A percentile compares a stretch with the other conserved stretches of the same genome.
phyloP scores from a whole-genome alignment of 164 flowering plant genomes.

The Taxillus chinensis region DNA sequence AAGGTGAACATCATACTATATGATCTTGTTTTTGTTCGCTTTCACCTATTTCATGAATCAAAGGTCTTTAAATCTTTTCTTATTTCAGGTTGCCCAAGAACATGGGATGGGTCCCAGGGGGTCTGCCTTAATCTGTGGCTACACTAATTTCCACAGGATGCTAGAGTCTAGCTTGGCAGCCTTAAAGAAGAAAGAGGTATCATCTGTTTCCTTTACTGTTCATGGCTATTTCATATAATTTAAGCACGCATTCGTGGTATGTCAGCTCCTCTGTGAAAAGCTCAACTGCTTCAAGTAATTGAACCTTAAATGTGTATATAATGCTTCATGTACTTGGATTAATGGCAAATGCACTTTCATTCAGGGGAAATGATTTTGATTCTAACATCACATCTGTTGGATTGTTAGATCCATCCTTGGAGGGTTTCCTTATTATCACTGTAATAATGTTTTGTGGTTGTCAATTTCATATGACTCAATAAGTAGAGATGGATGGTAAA shows the following conservation, averaged over 20 bases:
- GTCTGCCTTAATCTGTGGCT: conserved; percentile 91
- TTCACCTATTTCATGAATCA: background rate
- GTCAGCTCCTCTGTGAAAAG: too few relatives aligned
- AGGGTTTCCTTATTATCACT: too few relatives aligned
- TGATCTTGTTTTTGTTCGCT: background rate
- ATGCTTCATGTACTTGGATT: too few relatives aligned
- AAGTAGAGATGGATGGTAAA: too few relatives aligned
- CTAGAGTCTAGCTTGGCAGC: conserved; percentile 72
- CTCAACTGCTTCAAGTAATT: too few relatives aligned
- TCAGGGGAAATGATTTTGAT: too few relatives aligned
- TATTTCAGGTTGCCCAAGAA: conserved; percentile 56
- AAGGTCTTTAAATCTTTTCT: conserved; percentile 1
- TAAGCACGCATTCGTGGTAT: background rate
- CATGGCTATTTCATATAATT: background rate
- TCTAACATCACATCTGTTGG: too few relatives aligned
- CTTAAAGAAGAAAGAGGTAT: conserved; percentile 89
- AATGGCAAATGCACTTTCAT: too few relatives aligned
- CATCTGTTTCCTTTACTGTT: background rate
- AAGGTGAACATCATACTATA: conserved; percentile 28
- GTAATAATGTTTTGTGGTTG: too few relatives aligned
- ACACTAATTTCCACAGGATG: conserved; percentile 65
- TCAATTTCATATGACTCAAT: too few relatives aligned
- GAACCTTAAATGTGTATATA: too few relatives aligned
- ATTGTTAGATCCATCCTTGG: too few relatives aligned
- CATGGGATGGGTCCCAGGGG: conserved; percentile 97